These are phyloP conservation scores for Athelia sp. DNA, from an alignment of 1,284 basidiomycete genomes.

Conservation along the genomic window DNA sequence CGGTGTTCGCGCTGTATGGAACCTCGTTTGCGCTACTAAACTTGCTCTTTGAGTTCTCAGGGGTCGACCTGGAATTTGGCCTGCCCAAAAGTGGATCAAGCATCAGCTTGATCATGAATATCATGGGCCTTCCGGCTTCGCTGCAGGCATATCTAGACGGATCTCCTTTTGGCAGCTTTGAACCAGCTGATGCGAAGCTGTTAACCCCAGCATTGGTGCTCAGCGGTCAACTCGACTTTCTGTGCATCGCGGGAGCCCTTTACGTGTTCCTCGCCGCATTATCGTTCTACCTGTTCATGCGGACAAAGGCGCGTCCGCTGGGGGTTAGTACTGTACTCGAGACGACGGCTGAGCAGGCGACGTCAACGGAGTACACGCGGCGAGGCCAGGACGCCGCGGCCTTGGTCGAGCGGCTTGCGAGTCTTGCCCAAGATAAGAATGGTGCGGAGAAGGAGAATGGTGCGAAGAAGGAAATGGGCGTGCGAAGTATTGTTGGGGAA, in stretches of 20 bases:
- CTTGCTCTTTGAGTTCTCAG: not conserved
- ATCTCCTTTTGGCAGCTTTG: not conserved
- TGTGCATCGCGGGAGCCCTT: not conserved
- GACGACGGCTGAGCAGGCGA: not conserved
- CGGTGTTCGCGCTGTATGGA: not conserved
- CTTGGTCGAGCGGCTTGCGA: not conserved
- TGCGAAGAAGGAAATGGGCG: too few species aligned
- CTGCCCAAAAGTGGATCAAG: not conserved
- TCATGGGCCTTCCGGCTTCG: not conserved
- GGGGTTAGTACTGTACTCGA: not conserved
- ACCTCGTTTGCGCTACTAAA: not conserved
- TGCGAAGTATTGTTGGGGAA: too few species aligned
- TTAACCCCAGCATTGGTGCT: not conserved
- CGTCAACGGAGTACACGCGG: not conserved
- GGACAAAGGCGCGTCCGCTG: not conserved
- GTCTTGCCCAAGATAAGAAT: not conserved
- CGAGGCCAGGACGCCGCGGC: not conserved
- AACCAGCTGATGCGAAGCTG: not conserved
- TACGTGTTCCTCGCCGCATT: not conserved
- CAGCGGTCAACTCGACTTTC: not conserved
- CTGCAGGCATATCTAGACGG: not conserved
- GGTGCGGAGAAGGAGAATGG: not conserved
- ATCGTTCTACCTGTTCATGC: not conserved
- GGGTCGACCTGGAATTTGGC: not conserved
- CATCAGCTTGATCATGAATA: not conserved